These are phyloP conservation scores for Mortierella sp. DNA, from an alignment of 371 early-diverging fungal genomes.

Conservation along the genomic window DNA sequence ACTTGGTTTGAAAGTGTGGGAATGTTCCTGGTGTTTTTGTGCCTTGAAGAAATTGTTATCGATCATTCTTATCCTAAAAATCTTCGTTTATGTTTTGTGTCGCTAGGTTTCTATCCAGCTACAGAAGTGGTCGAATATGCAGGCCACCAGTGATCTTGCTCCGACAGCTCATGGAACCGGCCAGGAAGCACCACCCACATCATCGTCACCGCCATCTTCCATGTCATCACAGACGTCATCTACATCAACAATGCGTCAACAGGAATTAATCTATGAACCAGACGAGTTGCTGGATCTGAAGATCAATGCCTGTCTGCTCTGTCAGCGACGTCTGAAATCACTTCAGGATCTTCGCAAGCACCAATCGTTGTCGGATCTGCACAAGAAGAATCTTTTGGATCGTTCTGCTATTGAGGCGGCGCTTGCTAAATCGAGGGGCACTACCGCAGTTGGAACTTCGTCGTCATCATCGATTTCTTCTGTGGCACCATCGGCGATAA, in stretches of 20 bases:
- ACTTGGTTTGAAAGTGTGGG: background rate
- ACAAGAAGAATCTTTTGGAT: conserved; percentile 64
- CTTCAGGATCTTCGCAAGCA: conserved; percentile 70
- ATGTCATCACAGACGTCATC: background rate
- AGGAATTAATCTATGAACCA: conserved; percentile 56
- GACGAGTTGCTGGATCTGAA: conserved; percentile 65
- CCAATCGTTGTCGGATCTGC: conserved; percentile 73
- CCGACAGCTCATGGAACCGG: background rate
- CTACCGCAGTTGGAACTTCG: background rate
- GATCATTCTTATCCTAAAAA: background rate
- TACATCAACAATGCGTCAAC: conserved; percentile 23
- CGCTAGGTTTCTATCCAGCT: conserved; percentile 67
- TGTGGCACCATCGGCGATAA: background rate
- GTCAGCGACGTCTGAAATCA: conserved; percentile 78
- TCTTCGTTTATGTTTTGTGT: background rate
- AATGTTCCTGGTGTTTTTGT: background rate
- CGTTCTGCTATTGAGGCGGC: conserved; percentile 39
- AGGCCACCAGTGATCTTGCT: conserved; percentile 31
- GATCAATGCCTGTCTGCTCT: conserved; percentile 72
- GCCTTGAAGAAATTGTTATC: background rate
- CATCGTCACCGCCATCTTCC: background rate
- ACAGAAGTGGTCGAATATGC: conserved; percentile 65
- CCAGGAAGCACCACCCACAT: background rate
- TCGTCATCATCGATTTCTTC: background rate
- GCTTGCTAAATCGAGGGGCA: conserved; percentile 35